Base-by-base conservation (phyloP, 768 basidiomycete species). In the Termitomyces sp. region DNA sequence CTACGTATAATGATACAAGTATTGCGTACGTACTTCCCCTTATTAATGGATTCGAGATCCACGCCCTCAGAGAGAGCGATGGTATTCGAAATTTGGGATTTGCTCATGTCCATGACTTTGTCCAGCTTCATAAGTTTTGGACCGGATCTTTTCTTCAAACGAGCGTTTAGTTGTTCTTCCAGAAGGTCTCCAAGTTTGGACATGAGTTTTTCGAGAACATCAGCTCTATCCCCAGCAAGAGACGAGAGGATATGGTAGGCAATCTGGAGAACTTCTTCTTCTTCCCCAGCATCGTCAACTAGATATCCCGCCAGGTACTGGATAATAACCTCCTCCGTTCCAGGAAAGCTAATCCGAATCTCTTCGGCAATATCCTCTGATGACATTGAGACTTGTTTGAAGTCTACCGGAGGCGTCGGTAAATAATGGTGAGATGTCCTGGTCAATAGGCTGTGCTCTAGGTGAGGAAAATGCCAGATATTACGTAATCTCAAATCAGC, bases 31-130 rank as follows among this genome's bases (percentile, higher is more conserved):
- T 76, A 92, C 90, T 94, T 94, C 77, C 90, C 92, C 79, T 95
- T 94, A 74, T 93, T 94, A 54, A 93, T 92, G 39, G 90, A 91
- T 71, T 93, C 92, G 53, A 95, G 76, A 69, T 95, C 93, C 39
- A 94, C 91, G 14, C 90, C 90, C 61, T 92, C 90, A 0, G 83
- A 77, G 48, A 94, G 74, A 5, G 84, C 88, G 61, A 93, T 88
- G 7, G 92, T 93, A 57, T 73, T 88, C 29, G 90, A 92, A 69
- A 93, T 84, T 48, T 85, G 80, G 2, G 85, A 73, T 72, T 90
- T 91, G 76, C 88, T 90, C 82, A 94, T 86, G 64, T 94, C 88
- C 83, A 94, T 84, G 53, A 92, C 87, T 69, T 87, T 89, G 71
- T 94, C 93, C 59, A 94, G 72, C 67, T 90, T 88, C 65, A 84